These are phyloP conservation scores for Talaromyces funiculosus DNA, from an alignment of 2,329 filamentous ascomycete genomes.

Conservation along the genomic window DNA sequence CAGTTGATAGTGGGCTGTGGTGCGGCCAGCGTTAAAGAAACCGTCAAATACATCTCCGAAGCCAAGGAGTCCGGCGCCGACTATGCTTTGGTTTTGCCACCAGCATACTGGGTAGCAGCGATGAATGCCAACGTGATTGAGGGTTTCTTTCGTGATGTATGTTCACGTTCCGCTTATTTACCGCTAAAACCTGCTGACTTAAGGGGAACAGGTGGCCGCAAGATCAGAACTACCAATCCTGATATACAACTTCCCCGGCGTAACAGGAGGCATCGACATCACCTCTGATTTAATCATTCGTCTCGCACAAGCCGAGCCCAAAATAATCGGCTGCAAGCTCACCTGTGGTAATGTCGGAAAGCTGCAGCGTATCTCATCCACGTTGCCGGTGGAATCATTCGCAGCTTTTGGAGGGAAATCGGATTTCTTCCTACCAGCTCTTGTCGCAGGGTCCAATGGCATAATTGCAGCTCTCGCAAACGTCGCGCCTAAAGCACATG, in stretches of 20 bases:
- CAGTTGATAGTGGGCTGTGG: constrained; percentile 65
- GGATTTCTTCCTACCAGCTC: constrained; percentile 72
- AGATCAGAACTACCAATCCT: constrained; percentile 48
- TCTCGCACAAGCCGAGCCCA: constrained; percentile 46
- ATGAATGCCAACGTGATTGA: background rate
- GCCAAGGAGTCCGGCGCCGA: constrained; percentile 42
- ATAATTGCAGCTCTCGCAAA: constrained; percentile 79
- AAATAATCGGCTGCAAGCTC: constrained; percentile 57
- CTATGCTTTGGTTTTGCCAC: constrained; percentile 52
- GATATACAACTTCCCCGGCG: constrained; percentile 58
- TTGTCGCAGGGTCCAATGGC: constrained; percentile 66
- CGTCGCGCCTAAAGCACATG: constrained; percentile 71
- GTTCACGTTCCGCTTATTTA: background rate
- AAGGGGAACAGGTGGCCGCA: constrained; percentile 29
- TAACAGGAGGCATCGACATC: constrained; percentile 59
- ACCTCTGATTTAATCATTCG: constrained; percentile 53
- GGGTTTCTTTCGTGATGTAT: background rate
- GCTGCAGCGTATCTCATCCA: constrained; percentile 25
- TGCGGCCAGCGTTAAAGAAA: constrained; percentile 62
- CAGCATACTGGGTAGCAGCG: constrained; percentile 48
- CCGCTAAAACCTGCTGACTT: background rate
- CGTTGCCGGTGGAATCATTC: constrained; percentile 46
- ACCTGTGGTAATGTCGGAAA: constrained; percentile 47
- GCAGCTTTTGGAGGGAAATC: constrained; percentile 79
- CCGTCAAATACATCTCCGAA: constrained; percentile 48